phyloP scores from a whole-genome alignment of 495 filamentous ascomycete species.

The Aspergillus campestris region DNA sequence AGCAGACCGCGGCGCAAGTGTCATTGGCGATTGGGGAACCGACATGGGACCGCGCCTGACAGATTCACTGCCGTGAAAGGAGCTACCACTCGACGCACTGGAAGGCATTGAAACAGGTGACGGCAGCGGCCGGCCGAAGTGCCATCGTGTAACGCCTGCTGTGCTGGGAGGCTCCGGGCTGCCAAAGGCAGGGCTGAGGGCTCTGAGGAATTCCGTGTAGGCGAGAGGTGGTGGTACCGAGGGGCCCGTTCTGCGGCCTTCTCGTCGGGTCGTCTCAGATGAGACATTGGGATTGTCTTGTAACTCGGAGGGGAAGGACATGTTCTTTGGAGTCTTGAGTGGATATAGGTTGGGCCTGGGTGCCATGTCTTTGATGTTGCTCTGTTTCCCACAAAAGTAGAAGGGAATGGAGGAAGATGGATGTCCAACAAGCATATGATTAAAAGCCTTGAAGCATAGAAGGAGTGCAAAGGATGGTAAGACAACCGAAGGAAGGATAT shows the following conservation, averaged over 20 bases:
- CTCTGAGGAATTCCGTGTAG: slow-evolving; percentile 3
- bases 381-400: too few species aligned
- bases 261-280: too few species aligned
- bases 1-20: neutral
- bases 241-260: neutral
- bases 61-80: neutral
- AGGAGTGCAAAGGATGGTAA: neutral
- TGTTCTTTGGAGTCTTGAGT: slow-evolving; percentile 1
- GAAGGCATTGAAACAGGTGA: slow-evolving; percentile 1
- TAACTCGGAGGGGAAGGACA: slow-evolving; percentile 1
- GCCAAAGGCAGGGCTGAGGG: slow-evolving; percentile 1
- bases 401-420: too few species aligned
- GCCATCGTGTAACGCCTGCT: neutral
- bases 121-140: neutral
- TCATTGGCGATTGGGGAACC: neutral
- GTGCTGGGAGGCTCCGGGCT: neutral
- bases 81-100: neutral
- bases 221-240: slow-evolving; percentile 3
- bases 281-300: neutral
- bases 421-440: too few species aligned
- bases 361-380: too few species aligned
- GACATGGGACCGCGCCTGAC: neutral
- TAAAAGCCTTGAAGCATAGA: too few species aligned
- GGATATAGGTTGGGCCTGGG: slow-evolving; percentile 2
- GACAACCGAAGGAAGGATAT: neutral